Conservation (phyloP, 1,284 basidiomycete genomes). For the Boletellus deceptivus region DNA sequence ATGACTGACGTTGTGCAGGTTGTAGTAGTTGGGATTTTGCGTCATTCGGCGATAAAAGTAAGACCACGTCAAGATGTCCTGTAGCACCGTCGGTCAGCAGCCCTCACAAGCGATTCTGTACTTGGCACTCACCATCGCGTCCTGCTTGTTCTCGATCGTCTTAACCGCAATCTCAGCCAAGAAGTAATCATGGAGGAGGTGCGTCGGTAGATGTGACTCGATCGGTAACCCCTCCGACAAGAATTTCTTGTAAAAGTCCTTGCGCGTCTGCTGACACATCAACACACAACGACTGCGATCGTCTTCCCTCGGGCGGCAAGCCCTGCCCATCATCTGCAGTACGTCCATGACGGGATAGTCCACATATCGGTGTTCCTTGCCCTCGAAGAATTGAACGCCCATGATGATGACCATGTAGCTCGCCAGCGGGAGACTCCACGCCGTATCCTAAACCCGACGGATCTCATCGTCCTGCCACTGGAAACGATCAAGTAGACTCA, state of each 20-base stretch:
- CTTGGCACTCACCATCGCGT: constrained; percentile 71
- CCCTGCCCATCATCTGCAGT: constrained; percentile 97
- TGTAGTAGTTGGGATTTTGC: constrained; percentile 95
- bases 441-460: constrained; percentile 67
- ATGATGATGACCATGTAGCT: constrained; percentile 99
- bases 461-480: not conserved
- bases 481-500: constrained; percentile 31
- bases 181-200: constrained; percentile 94
- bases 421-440: constrained; percentile 92
- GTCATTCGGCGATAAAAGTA: constrained; percentile 97
- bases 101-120: not conserved
- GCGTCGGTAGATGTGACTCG: constrained; percentile 88
- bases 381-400: constrained; percentile 96
- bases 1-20: constrained; percentile 90
- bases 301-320: constrained; percentile 86
- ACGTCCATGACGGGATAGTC: constrained; percentile 98
- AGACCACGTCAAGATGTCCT: constrained; percentile 94
- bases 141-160: constrained; percentile 98
- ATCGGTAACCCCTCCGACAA: constrained; percentile 96
- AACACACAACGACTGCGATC: constrained; percentile 88
- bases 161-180: constrained; percentile 97
- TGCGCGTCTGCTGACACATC: constrained; percentile 95
- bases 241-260: constrained; percentile 99
- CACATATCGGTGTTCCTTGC: constrained; percentile 94
- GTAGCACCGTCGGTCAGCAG: constrained; percentile 9